A percentile compares a stretch with the other conserved stretches of the same genome.
Conservation (phyloP, 306 rosid species). For the Pueraria montana region DNA sequence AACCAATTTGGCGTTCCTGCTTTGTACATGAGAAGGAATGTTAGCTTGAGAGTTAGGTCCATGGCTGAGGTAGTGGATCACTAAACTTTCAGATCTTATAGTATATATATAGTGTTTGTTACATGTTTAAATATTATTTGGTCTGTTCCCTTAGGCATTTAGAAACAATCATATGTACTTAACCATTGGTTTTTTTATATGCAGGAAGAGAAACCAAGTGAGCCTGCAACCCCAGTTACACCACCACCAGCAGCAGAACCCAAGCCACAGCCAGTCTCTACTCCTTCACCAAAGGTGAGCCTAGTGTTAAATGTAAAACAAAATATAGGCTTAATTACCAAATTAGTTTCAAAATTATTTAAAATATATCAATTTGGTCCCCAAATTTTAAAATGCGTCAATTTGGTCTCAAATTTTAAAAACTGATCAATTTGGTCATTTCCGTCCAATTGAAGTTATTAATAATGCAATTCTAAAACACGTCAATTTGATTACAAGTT, state of each 20-base stretch:
- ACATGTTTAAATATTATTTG: not conserved
- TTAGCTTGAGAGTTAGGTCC: slow-evolving; percentile 45
- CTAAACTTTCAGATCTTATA: not conserved
- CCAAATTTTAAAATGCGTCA: too few relatives aligned
- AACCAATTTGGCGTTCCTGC: slow-evolving; percentile 50
- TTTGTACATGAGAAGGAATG: slow-evolving; percentile 37
- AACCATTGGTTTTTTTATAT: not conserved
- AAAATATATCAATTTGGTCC: too few relatives aligned
- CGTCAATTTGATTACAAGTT: too few relatives aligned
- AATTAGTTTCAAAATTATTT: too few relatives aligned
- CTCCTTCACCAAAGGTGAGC: slow-evolving; percentile 49
- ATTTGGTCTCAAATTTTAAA: too few relatives aligned
- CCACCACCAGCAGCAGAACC: slow-evolving; percentile 23
- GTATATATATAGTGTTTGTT: not conserved
- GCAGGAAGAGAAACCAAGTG: slow-evolving; percentile 42
- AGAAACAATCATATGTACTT: not conserved
- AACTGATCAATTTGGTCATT: too few relatives aligned
- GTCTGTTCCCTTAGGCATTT: not conserved
- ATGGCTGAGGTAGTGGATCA: slow-evolving; percentile 53
- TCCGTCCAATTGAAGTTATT: too few relatives aligned
- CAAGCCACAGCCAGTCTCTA: not conserved
- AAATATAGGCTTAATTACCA: too few relatives aligned
- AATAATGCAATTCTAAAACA: too few relatives aligned
- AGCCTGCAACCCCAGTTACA: slow-evolving; percentile 13
- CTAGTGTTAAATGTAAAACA: not conserved